Percentiles rank a stretch among this genome's conserved stretches.
Conservation (phyloP, 176 grass and related monocot species). For the Eleusine coracana region DNA sequence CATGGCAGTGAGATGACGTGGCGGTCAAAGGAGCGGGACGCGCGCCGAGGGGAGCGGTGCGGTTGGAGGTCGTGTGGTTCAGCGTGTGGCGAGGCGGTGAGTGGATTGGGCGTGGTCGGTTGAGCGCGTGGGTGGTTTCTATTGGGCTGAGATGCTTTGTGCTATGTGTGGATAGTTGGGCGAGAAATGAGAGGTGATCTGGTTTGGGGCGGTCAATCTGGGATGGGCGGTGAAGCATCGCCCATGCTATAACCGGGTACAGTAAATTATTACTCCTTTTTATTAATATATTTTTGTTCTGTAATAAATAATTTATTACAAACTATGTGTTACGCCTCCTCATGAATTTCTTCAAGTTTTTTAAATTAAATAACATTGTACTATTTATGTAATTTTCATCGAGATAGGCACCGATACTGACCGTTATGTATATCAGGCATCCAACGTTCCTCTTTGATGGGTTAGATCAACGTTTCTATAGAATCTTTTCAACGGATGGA, state of each 20-base stretch:
- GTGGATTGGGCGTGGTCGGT: not conserved
- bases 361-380: not conserved
- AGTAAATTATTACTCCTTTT: not conserved
- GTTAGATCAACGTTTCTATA: too few species aligned
- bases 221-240: not conserved
- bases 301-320: not conserved
- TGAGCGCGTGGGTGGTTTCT: not conserved
- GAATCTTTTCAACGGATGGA: not conserved
- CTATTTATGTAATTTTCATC: not conserved
- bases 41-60: not conserved
- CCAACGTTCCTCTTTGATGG: not conserved
- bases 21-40: constrained; percentile 20
- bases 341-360: too few species aligned
- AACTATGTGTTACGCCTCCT: not conserved
- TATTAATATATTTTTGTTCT: not conserved
- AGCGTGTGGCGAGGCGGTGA: rapidly evolving
- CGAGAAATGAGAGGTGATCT: not conserved
- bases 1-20: constrained; percentile 39
- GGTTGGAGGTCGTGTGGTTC: not conserved
- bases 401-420: too few species aligned
- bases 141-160: not conserved
- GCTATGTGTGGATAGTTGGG: not conserved
- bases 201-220: not conserved
- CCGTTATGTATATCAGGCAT: not conserved
- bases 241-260: not conserved